Evolutionary conservation across 495 filamentous ascomycete species (phyloP), one percentile per base, ranked within the genome.

Genomic region (Aspergillus incahuasiensis): DNA sequence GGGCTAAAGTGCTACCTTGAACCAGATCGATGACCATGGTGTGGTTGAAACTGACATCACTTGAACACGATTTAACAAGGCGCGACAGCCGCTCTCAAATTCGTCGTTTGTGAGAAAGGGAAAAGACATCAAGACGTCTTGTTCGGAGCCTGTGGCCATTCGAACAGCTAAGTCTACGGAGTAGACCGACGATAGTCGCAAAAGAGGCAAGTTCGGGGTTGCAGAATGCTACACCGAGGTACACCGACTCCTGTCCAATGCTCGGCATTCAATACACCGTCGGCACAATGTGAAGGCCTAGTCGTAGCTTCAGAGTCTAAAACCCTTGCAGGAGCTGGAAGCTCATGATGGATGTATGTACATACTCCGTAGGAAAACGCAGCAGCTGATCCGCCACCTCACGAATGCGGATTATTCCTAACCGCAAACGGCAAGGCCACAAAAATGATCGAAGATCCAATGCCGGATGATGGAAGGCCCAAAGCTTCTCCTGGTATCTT

Each of bases 81-180:
- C 74, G 63, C 82, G 76, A 68, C 84, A 87, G 48, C 75, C 82
- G 62, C 75, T 66, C 32, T 79, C 67, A 55, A 89, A 89, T 61
- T 88, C 84, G 25, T 76, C 74, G 18, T 64, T 58, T 19, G 73
- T 78, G 13, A 88, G 74, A 48, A 80, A 82, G n/a, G 85, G 85
- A 46, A 74, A 76, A 40, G 49, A 39, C 42, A 64, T 69, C 51
- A 70, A 48, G 41, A 43, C 25, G 12, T 35, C 40, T 25, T 51
- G 35, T 15, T 19, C 20, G 25, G 54, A 47, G 53, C 30, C 20
- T 44, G 48, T 24, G n/a, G 56, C 59, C 60, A 65, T 56, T 57
- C 51, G 62, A 34, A 41, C 15, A 28, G 24, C 28, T 44, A 18
- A 54, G 45, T 18, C 41, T 24, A 11, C 52, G 22, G n/a, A n/a